Percentiles rank a stretch among this genome's conserved stretches.
Evolutionary conservation across 164 flowering plant genomes (phyloP).

Genomic region (Sextonia rubra): DNA sequence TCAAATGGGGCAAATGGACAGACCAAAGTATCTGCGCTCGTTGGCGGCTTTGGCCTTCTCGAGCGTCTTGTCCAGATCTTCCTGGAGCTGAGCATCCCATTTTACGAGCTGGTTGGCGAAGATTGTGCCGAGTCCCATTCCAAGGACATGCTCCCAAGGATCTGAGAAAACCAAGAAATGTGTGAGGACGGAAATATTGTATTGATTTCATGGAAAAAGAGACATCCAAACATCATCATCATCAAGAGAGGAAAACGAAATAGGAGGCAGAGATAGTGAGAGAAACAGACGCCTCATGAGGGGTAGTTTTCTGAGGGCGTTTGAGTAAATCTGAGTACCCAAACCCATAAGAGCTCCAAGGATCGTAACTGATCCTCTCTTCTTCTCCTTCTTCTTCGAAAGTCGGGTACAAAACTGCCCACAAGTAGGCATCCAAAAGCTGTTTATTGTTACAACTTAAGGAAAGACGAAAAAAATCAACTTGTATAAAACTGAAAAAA

Average conservation of each 20-base stretch:
- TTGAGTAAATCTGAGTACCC: slow-evolving; percentile 92
- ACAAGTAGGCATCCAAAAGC: too few relatives aligned
- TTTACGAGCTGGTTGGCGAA: slow-evolving; percentile 76
- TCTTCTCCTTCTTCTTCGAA: not conserved
- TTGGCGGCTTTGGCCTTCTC: slow-evolving; percentile 91
- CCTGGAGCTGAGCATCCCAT: slow-evolving; percentile 85
- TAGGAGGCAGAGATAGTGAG: not conserved
- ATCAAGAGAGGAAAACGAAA: not conserved
- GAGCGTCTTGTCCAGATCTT: slow-evolving; percentile 86
- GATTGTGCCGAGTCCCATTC: slow-evolving; percentile 84
- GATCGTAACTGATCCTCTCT: slow-evolving; percentile 47
- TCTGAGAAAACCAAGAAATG: slow-evolving; percentile 31
- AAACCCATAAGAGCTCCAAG: slow-evolving; percentile 82
- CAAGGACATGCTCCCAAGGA: slow-evolving; percentile 97
- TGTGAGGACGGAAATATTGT: not conserved
- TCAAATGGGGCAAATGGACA: not conserved
- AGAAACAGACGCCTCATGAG: slow-evolving; percentile 73
- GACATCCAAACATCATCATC: too few relatives aligned
- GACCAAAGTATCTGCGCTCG: slow-evolving; percentile 85
- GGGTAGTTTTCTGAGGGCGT: slow-evolving; percentile 94
- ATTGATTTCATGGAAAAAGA: not conserved
- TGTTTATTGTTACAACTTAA: too few relatives aligned
- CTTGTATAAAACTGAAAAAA: too few relatives aligned
- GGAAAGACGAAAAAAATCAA: too few relatives aligned
- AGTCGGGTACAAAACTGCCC: too few relatives aligned